Conservation (phyloP, 805 yeast genomes). For the Debaryomyces castellii region DNA sequence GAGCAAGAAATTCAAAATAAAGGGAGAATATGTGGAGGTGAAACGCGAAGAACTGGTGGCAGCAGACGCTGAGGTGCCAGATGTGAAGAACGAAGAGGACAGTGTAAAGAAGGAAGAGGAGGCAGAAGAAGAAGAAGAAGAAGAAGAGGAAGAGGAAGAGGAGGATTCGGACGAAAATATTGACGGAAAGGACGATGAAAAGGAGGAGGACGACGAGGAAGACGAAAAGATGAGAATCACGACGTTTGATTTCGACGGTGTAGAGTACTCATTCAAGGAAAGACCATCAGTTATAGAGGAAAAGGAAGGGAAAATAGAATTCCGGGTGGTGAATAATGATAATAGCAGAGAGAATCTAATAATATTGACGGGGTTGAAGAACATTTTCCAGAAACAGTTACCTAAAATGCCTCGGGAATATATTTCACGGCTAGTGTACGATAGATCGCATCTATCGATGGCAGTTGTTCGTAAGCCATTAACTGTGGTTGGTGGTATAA, state of each 20-base stretch:
- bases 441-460: conserved; percentile 89
- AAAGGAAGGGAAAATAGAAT: conserved; percentile 87
- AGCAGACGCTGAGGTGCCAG: conserved; percentile 25
- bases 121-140: conserved; percentile 21
- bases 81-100: conserved; percentile 17
- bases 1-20: conserved; percentile 21
- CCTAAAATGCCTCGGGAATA: conserved; percentile 99
- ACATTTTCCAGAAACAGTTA: conserved; percentile 93
- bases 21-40: conserved; percentile 21
- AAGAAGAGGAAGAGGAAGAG: conserved; percentile 15
- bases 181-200: conserved; percentile 40
- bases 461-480: conserved; percentile 93
- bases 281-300: conserved; percentile 95
- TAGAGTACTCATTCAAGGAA: conserved; percentile 79
- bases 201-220: conserved; percentile 44
- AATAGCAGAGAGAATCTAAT: conserved; percentile 83
- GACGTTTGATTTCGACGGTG: conserved; percentile 71
- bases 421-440: conserved; percentile 91
- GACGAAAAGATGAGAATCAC: conserved; percentile 43
- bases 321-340: conserved; percentile 95
- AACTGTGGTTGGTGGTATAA: conserved; percentile 97
- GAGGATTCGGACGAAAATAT: conserved; percentile 32
- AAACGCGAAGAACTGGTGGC: conserved; percentile 26
- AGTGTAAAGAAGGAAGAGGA: conserved; percentile 20
- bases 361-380: conserved; percentile 91